Base-by-base conservation (phyloP, 495 filamentous ascomycete species). In the Daldinia childiae region DNA sequence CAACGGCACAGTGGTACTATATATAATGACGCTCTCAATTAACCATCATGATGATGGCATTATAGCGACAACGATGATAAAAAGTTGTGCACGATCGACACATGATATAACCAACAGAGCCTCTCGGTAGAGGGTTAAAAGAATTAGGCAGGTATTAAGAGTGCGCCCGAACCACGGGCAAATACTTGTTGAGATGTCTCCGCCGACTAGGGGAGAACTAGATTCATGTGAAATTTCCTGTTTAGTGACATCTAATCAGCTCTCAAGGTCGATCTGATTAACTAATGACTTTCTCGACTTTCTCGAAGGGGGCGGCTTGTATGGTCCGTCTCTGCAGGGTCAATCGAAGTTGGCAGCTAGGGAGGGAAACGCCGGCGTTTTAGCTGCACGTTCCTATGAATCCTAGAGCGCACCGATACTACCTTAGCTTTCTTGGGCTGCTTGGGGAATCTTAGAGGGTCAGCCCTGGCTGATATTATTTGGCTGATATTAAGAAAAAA, bases 281-380 rank as follows among this genome's bases (percentile, higher is more conserved):
- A 48, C 64, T 58, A 68, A 63, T 36, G 15, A 39, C 3, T 3
- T 1, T 26, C 24, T n/a, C n/a, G n/a, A n/a, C n/a, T 29, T 72
- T 65, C 65, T 73, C 15, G 24, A 73, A 66, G 27, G 38, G 56
- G 62, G 61, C 56, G 65, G 65, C 60, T 64, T 36, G 26, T 61
- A 21, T 56, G 24, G 19, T 56, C 34, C 36, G 34, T 48, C 52
- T 64, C n/a, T 54, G 55, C 55, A 58, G 55, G 55, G 55, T 24
- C 55, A 60, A 60, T 41, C 36, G 24, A 30, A 30, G 57, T 29
- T 24, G 41, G 27, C 29, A 57, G 48, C 38, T 32, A 62, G 39
- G 61, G 67, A 43, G 38, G 38, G 34, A 59, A 30, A 51, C 48
- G 64, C 64, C 61, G 41, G 62, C 29, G 57, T 66, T 57, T 66